These are phyloP conservation scores for Boletus speciosus DNA, from an alignment of 768 basidiomycete genomes.

Conservation along the genomic window DNA sequence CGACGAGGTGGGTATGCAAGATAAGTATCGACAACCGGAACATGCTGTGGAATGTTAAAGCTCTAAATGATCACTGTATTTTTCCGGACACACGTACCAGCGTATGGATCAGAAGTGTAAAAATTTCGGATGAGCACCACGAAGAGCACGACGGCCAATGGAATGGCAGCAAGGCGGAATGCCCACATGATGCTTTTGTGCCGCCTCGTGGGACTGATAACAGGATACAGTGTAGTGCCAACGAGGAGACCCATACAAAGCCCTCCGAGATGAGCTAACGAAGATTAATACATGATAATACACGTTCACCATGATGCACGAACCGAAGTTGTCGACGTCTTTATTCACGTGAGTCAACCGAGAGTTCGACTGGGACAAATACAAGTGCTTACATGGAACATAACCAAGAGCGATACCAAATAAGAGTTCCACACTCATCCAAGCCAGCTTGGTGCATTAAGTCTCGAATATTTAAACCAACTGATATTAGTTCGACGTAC, in stretches of 20 bases:
- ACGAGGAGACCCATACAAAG: slow-evolving; percentile 81
- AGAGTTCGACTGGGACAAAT: not conserved
- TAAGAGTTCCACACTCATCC: slow-evolving; percentile 83
- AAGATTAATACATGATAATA: not conserved
- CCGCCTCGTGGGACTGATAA: slow-evolving; percentile 75
- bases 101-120: slow-evolving; percentile 82
- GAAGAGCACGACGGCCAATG: slow-evolving; percentile 74
- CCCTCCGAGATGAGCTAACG: slow-evolving; percentile 80
- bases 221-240: slow-evolving; percentile 83
- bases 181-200: slow-evolving; percentile 71
- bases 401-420: slow-evolving; percentile 84
- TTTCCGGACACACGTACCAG: slow-evolving; percentile 45
- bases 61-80: not conserved
- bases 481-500: slow-evolving; percentile 35
- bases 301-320: slow-evolving; percentile 16
- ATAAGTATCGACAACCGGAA: slow-evolving; percentile 83
- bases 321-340: slow-evolving; percentile 91
- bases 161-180: slow-evolving; percentile 70
- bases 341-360: slow-evolving; percentile 19
- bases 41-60: slow-evolving; percentile 51
- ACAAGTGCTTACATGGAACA: slow-evolving; percentile 62
- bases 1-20: slow-evolving; percentile 75
- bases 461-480: not conserved
- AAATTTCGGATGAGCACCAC: slow-evolving; percentile 85
- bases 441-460: slow-evolving; percentile 53